Conservation (phyloP, 345 rosid genomes). For the Limnanthes douglasii region DNA sequence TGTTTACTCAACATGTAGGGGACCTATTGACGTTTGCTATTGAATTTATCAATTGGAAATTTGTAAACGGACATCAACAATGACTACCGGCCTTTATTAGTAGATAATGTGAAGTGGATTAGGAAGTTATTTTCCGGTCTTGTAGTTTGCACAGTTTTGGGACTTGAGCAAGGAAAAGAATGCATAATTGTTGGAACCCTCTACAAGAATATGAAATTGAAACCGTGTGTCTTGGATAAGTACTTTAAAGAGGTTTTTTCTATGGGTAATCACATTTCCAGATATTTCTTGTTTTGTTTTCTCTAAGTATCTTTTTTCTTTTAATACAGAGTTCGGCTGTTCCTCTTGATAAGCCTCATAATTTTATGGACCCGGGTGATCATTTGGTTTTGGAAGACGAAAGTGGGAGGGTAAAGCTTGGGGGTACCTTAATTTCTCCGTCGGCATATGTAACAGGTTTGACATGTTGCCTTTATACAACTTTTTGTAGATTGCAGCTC, state of each 20-base stretch:
- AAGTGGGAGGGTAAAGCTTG: constrained; percentile 84
- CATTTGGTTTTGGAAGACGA: constrained; percentile 82
- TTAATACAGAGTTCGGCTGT: constrained; percentile 50
- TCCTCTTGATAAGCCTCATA: constrained; percentile 71
- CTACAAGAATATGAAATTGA: constrained; percentile 94
- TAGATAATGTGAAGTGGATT: too few species aligned
- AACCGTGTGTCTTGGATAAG: constrained; percentile 87
- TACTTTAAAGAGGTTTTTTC: constrained; percentile 69
- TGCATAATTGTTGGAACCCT: constrained; percentile 83
- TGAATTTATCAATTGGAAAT: constrained; percentile 5
- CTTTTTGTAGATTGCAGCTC: too few species aligned
- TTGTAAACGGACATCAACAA: too few species aligned
- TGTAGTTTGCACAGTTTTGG: constrained; percentile 72
- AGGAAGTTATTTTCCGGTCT: constrained; percentile 2
- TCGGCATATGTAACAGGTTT: constrained; percentile 70
- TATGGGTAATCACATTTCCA: constrained; percentile 3
- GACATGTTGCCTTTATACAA: too few species aligned
- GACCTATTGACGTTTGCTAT: background rate
- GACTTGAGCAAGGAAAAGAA: constrained; percentile 68
- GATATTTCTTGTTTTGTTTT: background rate
- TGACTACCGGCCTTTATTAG: too few species aligned
- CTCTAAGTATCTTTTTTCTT: constrained; percentile 2
- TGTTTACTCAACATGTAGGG: background rate
- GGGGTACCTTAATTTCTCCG: constrained; percentile 45
- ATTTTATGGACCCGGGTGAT: constrained; percentile 80